A percentile compares a stretch with the other conserved stretches of the same genome.
Conservation (phyloP, 139 green algal genomes). For the Micromonas commoda region DNA sequence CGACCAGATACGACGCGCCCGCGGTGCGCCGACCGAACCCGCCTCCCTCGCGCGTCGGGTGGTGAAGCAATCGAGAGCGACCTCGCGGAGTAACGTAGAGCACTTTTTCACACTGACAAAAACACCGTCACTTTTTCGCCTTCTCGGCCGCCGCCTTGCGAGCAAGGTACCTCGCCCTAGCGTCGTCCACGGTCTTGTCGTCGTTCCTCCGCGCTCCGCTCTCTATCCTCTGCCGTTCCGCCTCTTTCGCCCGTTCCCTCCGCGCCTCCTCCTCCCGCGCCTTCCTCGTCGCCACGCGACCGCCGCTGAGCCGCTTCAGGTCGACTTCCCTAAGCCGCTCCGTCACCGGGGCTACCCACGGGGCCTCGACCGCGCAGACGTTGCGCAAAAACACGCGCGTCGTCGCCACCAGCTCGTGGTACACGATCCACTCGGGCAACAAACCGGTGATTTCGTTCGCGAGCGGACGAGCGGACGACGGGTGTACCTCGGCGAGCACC, state of each 20-base stretch:
- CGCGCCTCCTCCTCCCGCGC: not conserved
- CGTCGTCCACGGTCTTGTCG: conserved; percentile 54
- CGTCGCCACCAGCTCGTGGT: conserved; percentile 81
- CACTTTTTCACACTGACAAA: no score
- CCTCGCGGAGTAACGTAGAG: no score
- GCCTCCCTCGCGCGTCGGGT: no score
- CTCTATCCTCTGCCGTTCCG: no score
- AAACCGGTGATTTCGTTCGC: conserved; percentile 76
- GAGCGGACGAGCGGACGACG: conserved; percentile 35
- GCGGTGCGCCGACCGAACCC: no score
- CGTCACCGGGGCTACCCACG: not conserved
- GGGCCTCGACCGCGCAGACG: conserved; percentile 35
- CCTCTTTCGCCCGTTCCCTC: not conserved
- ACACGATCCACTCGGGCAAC: conserved; percentile 87
- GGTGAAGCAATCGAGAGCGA: no score
- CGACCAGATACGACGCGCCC: no score
- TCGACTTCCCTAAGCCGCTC: not conserved
- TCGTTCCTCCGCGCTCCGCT: conserved; percentile 45
- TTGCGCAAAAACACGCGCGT: conserved; percentile 62
- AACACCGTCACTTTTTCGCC: not conserved
- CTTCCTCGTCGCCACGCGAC: conserved; percentile 28
- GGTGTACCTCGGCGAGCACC: conserved; percentile 51
- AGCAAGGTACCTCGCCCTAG: conserved; percentile 53
- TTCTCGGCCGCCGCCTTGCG: conserved; percentile 42
- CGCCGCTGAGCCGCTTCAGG: conserved; percentile 54